Evolutionary conservation across 306 rosid genomes (phyloP), one percentile per base, ranked within the genome.

Genomic region (Pachyrhizus erosus): DNA sequence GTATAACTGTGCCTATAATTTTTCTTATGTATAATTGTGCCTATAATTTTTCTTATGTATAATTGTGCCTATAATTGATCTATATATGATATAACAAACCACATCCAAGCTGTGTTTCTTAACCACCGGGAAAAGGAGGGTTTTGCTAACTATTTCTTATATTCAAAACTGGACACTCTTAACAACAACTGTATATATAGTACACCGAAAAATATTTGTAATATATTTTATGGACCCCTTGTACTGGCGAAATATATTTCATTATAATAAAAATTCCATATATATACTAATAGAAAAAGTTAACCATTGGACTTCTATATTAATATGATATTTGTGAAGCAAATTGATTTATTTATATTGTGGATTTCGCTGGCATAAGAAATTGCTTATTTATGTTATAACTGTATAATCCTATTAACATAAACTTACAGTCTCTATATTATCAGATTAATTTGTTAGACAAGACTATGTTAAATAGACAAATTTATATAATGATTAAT

Each of bases 21-120:
- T 31, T n/a, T n/a, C n/a, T n/a, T n/a, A n/a, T n/a, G n/a, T n/a
- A n/a, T n/a, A n/a, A n/a, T n/a, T n/a, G n/a, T n/a, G n/a, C n/a
- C n/a, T n/a, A n/a, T n/a, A n/a, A n/a, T n/a, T n/a, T 31, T 29
- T 62, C 5, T 62, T 62, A 29, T 15, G 43, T 3, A 62, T 62
- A 31, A 62, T 9, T 79, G 76, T 52, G 68, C 40, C 69, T 52
- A 51, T 77, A 29, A 78, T 78, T 78, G 37, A 77, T 11, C 46
- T 27, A 0, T 55, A 21, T 23, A 14, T 48, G n/a, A 48, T 17
- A 23, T 42, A 11, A 77, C 33, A 29, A 77, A 27, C 11, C 70
- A 23, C 49, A 39, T 45, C 71, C 57, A 23, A 75, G 9, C 14
- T 46, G 18, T 60, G 73, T 45, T 77, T 66, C 64, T 45, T 46